Evolutionary conservation across 2,329 filamentous ascomycete species (phyloP).

Genomic region (Trichoderma afroharzianum): DNA sequence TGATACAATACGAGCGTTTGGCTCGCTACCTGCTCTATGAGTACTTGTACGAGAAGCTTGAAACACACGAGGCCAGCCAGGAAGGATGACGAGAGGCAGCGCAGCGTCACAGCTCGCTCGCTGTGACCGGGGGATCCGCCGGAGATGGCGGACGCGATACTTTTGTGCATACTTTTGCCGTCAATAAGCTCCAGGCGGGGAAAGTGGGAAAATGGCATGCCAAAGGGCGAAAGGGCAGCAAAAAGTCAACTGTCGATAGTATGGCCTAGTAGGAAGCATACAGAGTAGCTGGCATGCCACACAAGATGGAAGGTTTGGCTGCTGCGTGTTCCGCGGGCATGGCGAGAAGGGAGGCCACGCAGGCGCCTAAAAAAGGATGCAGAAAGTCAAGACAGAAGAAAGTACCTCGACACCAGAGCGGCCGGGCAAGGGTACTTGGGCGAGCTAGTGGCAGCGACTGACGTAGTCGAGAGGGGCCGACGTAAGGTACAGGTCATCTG

Average conservation of each 20-base stretch:
- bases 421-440: conserved; percentile 1
- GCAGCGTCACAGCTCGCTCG: background rate
- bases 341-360: background rate
- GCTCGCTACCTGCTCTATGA: background rate
- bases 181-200: background rate
- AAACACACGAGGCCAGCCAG: background rate
- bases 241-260: background rate
- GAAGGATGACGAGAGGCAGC: background rate
- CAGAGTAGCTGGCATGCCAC: background rate
- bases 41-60: background rate
- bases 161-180: background rate
- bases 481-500: conserved; percentile 39
- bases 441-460: background rate
- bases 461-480: conserved; percentile 21
- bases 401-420: background rate
- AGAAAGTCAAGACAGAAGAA: background rate
- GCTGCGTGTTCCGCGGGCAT: background rate
- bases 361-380: conserved; percentile 1
- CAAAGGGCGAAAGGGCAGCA: background rate
- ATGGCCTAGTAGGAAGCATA: background rate
- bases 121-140: background rate
- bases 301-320: background rate
- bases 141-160: background rate
- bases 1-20: background rate
- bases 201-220: background rate